Percentiles rank a stretch among this genome's conserved stretches.
Evolutionary conservation across 106 monocot genomes (phyloP).

Genomic region (Ottelia alismoides): DNA sequence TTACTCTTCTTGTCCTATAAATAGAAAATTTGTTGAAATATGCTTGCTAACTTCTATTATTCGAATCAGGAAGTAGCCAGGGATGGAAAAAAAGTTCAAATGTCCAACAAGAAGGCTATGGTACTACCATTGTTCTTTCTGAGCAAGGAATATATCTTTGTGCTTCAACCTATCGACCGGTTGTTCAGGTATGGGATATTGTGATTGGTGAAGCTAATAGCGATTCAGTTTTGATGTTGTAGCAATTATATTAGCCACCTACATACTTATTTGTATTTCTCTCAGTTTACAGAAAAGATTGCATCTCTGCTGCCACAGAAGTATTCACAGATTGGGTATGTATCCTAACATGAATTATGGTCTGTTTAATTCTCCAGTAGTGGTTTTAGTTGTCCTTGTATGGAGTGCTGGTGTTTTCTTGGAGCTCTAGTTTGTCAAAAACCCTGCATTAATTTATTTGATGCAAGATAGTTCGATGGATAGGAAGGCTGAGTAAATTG

Average conservation of each 20-base stretch:
- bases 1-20: too few species aligned
- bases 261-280: background rate
- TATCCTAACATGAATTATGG: too few species aligned
- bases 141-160: constrained; percentile 97
- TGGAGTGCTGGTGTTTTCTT: too few species aligned
- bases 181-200: constrained; percentile 56
- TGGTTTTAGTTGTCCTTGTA: too few species aligned
- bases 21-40: too few species aligned
- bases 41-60: too few species aligned
- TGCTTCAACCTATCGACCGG: constrained; percentile 95
- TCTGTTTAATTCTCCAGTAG: too few species aligned
- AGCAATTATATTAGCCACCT: background rate
- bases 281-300: constrained; percentile 91
- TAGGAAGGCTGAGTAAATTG: too few species aligned
- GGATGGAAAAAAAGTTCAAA: constrained; percentile 80
- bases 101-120: constrained; percentile 92
- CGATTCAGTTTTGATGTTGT: background rate
- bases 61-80: constrained; percentile 49
- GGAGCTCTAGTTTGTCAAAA: too few species aligned
- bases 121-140: constrained; percentile 73
- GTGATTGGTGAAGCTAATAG: background rate
- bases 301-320: constrained; percentile 74
- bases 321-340: constrained; percentile 86
- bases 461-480: too few species aligned
- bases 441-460: too few species aligned